Conservation (phyloP, 176 grass and related monocot genomes). For the Panicum miliaceum region DNA sequence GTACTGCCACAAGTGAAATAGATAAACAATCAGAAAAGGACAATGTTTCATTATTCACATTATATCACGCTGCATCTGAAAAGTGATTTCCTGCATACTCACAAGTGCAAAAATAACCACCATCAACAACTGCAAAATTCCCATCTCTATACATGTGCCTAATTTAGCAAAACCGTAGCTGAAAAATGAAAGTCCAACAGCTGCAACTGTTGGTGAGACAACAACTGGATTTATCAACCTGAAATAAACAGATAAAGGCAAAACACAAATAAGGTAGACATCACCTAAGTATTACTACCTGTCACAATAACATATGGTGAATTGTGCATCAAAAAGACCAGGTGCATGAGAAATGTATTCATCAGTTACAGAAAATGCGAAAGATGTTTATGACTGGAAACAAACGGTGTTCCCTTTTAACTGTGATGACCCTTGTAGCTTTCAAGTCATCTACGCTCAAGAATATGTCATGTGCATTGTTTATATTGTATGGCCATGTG, state of each 20-base stretch:
- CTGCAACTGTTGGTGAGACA: conserved; percentile 87
- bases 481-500: background rate
- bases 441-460: background rate
- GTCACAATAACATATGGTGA: conserved; percentile 8
- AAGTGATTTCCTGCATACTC: conserved; percentile 55
- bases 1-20: conserved; percentile 65
- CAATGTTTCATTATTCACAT: background rate
- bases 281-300: conserved; percentile 1
- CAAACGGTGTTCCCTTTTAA: background rate
- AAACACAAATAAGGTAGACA: conserved; percentile 5
- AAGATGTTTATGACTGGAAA: conserved; percentile 8
- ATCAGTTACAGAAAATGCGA: conserved; percentile 19
- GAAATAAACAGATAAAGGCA: conserved; percentile 48
- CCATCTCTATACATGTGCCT: conserved; percentile 92
- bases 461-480: background rate
- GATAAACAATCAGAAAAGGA: conserved; percentile 33
- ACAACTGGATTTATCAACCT: conserved; percentile 99
- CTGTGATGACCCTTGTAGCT: background rate
- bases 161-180: conserved; percentile 92
- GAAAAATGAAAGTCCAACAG: conserved; percentile 96
- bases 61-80: background rate
- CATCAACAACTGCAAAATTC: conserved; percentile 77
- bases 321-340: background rate
- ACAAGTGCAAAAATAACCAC: conserved; percentile 92
- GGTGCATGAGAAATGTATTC: background rate